phyloP scores from a whole-genome alignment of 23 red algal species.

The Gracilariopsis chorda region DNA sequence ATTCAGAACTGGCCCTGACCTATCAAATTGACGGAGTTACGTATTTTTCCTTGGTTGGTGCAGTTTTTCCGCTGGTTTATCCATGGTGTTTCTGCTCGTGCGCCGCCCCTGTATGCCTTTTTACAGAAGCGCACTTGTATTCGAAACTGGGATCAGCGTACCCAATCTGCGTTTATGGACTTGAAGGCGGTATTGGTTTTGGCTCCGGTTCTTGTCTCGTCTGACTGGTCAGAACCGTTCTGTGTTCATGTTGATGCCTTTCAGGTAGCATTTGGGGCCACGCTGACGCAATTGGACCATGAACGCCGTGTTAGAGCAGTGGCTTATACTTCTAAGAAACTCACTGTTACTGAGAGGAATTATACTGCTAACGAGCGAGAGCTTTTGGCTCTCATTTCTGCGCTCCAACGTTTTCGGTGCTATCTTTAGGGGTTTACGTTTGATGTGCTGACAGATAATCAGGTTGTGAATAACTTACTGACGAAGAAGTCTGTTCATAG shows the following conservation, averaged over 20 bases:
- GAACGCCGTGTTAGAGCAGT: not conserved
- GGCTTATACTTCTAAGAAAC: constrained; percentile 14
- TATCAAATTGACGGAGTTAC: not conserved
- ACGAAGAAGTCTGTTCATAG: not conserved
- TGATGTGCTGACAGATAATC: constrained; percentile 41
- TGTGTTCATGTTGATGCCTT: constrained; percentile 18
- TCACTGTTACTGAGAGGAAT: not conserved
- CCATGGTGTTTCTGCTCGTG: not conserved
- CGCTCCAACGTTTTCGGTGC: constrained; percentile 11
- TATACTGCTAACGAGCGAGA: constrained; percentile 30
- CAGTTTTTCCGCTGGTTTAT: constrained; percentile 23
- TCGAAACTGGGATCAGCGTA: not conserved
- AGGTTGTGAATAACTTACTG: constrained; percentile 17
- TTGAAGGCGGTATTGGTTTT: not conserved
- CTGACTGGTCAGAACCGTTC: not conserved
- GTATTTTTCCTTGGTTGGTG: not conserved
- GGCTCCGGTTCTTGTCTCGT: constrained; percentile 3
- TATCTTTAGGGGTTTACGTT: not conserved
- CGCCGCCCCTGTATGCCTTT: not conserved
- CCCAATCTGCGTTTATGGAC: not conserved
- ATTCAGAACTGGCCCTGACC: not conserved
- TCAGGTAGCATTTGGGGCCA: not conserved
- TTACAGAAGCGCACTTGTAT: constrained; percentile 3
- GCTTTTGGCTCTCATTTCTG: constrained; percentile 5
- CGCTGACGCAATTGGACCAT: constrained; percentile 2